These are phyloP conservation scores for Corchorus olitorius DNA, from an alignment of 345 rosid species.

Conservation along the genomic window DNA sequence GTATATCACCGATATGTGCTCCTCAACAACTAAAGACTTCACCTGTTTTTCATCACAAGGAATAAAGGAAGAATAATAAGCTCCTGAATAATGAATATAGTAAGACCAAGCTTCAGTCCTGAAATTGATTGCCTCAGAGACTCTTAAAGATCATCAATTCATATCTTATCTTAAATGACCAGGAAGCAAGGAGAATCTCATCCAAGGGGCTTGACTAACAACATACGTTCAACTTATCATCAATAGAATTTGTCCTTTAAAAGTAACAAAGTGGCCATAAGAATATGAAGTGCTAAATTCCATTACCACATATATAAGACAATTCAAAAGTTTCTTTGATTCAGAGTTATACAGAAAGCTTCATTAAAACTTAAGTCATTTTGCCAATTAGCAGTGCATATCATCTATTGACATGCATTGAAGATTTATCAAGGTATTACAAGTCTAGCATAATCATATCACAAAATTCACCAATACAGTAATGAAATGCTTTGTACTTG, in stretches of 20 bases:
- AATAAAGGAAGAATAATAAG: constrained; percentile 8
- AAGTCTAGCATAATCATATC: neutral
- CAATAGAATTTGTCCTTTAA: neutral
- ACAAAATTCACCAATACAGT: too few relatives aligned
- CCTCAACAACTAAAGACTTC: constrained; percentile 45
- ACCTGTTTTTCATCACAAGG: constrained; percentile 31
- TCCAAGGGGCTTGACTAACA: neutral
- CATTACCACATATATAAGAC: neutral
- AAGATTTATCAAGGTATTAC: neutral
- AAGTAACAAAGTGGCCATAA: neutral
- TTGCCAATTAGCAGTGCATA: neutral
- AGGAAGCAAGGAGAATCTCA: neutral
- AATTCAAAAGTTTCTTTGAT: neutral
- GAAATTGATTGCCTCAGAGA: neutral
- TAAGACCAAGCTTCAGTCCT: neutral
- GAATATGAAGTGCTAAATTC: neutral
- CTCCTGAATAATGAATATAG: neutral
- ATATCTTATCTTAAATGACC: neutral
- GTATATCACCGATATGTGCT: constrained; percentile 35
- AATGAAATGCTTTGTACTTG: too few relatives aligned
- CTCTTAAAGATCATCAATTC: neutral
- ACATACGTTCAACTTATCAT: neutral
- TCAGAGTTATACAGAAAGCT: neutral
- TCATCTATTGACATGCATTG: neutral
- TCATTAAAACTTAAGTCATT: neutral